A percentile compares a stretch with the other conserved stretches of the same genome.
phyloP scores from a whole-genome alignment of 352 stramenopile genomes.

The Pythium oligandrum region DNA sequence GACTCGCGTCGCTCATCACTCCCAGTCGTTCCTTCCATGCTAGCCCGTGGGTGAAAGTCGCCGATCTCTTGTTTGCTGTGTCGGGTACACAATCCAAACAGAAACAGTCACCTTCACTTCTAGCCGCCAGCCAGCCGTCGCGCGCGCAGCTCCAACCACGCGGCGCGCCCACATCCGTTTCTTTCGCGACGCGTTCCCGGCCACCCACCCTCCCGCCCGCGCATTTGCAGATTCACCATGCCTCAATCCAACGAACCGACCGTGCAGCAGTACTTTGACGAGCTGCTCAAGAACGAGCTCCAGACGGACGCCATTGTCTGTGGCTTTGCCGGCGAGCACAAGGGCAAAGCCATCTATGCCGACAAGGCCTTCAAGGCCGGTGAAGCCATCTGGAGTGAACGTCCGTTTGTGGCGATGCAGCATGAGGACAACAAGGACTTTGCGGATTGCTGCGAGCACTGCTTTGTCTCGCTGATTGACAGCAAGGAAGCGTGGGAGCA shows the following conservation, averaged over 20 bases:
- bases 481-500: conserved; percentile 39
- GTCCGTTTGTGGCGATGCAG: conserved; percentile 71
- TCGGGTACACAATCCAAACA: too few relatives aligned
- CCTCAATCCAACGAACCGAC: conserved; percentile 41
- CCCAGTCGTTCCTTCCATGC: too few relatives aligned
- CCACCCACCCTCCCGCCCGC: too few relatives aligned
- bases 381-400: conserved; percentile 60
- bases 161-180: too few relatives aligned
- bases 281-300: conserved; percentile 47
- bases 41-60: too few relatives aligned
- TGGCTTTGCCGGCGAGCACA: conserved; percentile 46
- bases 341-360: conserved; percentile 74
- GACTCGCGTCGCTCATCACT: too few relatives aligned
- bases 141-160: too few relatives aligned
- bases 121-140: too few relatives aligned
- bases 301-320: conserved; percentile 47
- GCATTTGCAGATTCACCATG: conserved; percentile 1
- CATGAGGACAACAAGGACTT: conserved; percentile 39
- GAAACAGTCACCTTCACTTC: too few relatives aligned
- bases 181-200: too few relatives aligned
- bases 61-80: too few relatives aligned
- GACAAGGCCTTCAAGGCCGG: conserved; percentile 38
- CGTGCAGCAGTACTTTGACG: conserved; percentile 60
- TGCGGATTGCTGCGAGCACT: conserved; percentile 60
- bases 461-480: conserved; percentile 61